These are phyloP conservation scores for Symbiodinium natans DNA, from an alignment of 73 alveolate genomes.

Conservation along the genomic window DNA sequence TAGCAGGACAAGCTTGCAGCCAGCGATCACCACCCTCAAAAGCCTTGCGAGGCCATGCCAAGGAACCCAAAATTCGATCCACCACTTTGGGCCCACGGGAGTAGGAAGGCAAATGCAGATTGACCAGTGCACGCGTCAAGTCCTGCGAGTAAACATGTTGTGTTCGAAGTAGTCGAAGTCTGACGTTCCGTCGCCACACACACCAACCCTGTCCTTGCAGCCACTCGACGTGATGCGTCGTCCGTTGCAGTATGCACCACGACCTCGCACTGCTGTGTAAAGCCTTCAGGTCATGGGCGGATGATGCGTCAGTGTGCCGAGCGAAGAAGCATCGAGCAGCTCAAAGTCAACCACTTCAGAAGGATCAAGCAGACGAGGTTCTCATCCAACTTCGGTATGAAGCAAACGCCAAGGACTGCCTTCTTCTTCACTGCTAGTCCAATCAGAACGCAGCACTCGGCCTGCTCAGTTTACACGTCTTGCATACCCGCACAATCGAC, in stretches of 20 bases:
- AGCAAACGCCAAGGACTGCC: conserved; percentile 75
- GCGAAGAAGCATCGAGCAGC: too few species aligned
- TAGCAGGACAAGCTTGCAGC: background rate
- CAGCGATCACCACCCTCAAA: too few species aligned
- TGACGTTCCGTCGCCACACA: background rate
- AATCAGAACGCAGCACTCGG: conserved; percentile 80
- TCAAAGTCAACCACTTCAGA: too few species aligned
- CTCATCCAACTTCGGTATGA: conserved; percentile 91
- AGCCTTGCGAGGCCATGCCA: too few species aligned
- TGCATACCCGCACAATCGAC: too few species aligned
- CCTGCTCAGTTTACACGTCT: background rate
- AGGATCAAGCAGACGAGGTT: background rate
- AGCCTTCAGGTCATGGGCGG: conserved; percentile 1
- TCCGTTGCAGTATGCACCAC: conserved; percentile 79
- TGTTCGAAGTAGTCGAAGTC: background rate
- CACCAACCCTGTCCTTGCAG: conserved; percentile 55
- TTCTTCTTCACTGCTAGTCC: conserved; percentile 66
- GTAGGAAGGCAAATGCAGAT: conserved; percentile 42
- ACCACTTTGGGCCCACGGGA: conserved; percentile 87
- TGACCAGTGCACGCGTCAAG: conserved; percentile 43
- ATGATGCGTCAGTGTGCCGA: too few species aligned
- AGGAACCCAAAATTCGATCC: conserved; percentile 54
- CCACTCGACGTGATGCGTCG: conserved; percentile 48
- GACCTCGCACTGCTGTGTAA: conserved; percentile 65
- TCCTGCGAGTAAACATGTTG: conserved; percentile 6